phyloP scores from a whole-genome alignment of 2,329 filamentous ascomycete genomes.

The Intubia oerlemansii region DNA sequence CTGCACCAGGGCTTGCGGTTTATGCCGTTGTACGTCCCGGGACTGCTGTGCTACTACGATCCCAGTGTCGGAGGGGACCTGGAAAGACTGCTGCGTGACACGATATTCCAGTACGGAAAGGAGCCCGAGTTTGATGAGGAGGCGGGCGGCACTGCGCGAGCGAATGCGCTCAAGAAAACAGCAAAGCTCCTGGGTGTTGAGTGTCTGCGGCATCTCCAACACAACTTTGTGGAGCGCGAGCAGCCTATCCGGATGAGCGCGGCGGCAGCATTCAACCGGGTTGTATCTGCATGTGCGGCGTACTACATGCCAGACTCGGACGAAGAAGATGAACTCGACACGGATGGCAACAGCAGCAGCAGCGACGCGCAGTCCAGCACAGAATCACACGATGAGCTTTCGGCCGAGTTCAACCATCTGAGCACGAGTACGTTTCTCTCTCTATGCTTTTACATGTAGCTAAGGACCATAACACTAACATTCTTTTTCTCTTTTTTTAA shows the following conservation, averaged over 20 bases:
- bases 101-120: conserved; percentile 19
- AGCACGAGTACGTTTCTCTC: no score
- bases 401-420: no score
- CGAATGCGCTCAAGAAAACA: conserved; percentile 14
- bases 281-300: conserved; percentile 19
- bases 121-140: conserved; percentile 11
- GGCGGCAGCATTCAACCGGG: conserved; percentile 19
- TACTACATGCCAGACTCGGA: conserved; percentile 15
- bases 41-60: conserved; percentile 26
- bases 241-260: conserved; percentile 20
- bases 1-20: conserved; percentile 9
- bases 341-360: conserved; percentile 2
- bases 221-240: conserved; percentile 21
- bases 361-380: no score
- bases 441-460: no score
- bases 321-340: conserved; percentile 6
- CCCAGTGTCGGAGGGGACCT: conserved; percentile 18
- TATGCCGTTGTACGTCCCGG: conserved; percentile 27
- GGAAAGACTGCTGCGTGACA: conserved; percentile 21
- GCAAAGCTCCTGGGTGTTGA: conserved; percentile 19
- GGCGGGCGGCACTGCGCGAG: conserved; percentile 13
- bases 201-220: conserved; percentile 24
- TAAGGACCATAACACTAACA: no score
- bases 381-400: no score
- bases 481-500: no score